Evolutionary conservation across 192 early-diverging fungal genomes (phyloP), one percentile per base, ranked within the genome.

Genomic region (Linderina pennispora): DNA sequence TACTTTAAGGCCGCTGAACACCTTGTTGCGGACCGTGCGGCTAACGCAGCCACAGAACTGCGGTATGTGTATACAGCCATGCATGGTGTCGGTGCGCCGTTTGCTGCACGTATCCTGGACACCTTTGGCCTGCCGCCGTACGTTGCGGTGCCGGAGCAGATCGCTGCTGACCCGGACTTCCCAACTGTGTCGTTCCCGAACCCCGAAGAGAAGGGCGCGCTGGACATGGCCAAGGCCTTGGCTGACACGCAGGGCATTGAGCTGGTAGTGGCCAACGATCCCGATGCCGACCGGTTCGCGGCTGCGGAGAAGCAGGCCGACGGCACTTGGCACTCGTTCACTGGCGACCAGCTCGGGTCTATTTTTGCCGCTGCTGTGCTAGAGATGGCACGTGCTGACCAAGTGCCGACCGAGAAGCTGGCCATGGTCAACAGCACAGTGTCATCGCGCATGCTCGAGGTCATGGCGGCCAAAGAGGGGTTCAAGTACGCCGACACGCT

Each of bases 221-320:
- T 88, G 74, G 77, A 77, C 11, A 49, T 87, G 55, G 87, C 90
- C 20, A 85, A 86, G 43, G 59, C 74, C 14, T 60, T 79, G 34
- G 90, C 90, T 1, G 77, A 85, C 32, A 48, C 50, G 17, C 48
- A 58, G 32, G 74, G 73, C 23, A 55, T 74, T 15, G 49, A 43
- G 9, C 55, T 94, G 14, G 86, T 97, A 7, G 62, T 97, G 25
- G 92, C 92, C 13, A 97, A 97, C 61, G 94, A 97, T 56, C 94
- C 94, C 1, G 94, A 97, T 62, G 89, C 89, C 14, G 94, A 97
- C 65, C 80, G 94, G 23, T 80, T 97, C 45, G 88, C 91, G 0
- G 80, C 86, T n/a, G 89, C 91, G 9, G 90, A 92, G 74, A 80
- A 79, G 57, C 80, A 81, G 61, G 36, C 64, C 8, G 65, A 71